Evolutionary conservation across 2,329 filamentous ascomycete genomes (phyloP).

Genomic region (Ceratocystis alfenasii): DNA sequence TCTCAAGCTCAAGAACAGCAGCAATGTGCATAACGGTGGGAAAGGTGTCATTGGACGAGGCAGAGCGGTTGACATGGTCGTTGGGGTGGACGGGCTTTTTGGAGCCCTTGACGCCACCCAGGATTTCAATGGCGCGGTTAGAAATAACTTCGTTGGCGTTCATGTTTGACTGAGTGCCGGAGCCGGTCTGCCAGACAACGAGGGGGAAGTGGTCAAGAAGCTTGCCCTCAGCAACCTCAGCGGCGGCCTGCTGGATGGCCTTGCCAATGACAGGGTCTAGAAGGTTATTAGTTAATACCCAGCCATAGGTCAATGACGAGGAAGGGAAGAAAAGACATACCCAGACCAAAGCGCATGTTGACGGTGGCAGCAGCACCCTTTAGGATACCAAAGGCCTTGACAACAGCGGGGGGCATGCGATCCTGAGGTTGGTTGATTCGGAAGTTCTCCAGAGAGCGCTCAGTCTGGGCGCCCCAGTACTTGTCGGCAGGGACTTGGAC

Average conservation of each 20-base stretch:
- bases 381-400: constrained; percentile 89
- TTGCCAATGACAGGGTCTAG: constrained; percentile 76
- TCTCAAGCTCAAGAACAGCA: constrained; percentile 84
- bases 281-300: neutral
- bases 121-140: constrained; percentile 95
- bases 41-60: constrained; percentile 98
- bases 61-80: constrained; percentile 98
- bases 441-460: constrained; percentile 95
- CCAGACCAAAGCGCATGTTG: constrained; percentile 88
- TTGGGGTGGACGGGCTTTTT: constrained; percentile 99
- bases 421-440: constrained; percentile 98
- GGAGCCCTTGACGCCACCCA: constrained; percentile 83
- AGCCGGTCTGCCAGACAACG: constrained; percentile 98
- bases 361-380: constrained; percentile 94
- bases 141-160: constrained; percentile 99
- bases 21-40: constrained; percentile 99
- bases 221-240: constrained; percentile 87
- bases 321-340: constrained; percentile 33
- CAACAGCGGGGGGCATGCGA: constrained; percentile 86
- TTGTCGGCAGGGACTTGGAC: constrained; percentile 82
- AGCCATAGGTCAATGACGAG: neutral
- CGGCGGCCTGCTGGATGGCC: constrained; percentile 88
- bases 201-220: constrained; percentile 95
- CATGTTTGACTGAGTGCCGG: constrained; percentile 99
- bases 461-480: constrained; percentile 98